phyloP scores from a whole-genome alignment of 2,329 filamentous ascomycete genomes.

The Grosmannia huntii region DNA sequence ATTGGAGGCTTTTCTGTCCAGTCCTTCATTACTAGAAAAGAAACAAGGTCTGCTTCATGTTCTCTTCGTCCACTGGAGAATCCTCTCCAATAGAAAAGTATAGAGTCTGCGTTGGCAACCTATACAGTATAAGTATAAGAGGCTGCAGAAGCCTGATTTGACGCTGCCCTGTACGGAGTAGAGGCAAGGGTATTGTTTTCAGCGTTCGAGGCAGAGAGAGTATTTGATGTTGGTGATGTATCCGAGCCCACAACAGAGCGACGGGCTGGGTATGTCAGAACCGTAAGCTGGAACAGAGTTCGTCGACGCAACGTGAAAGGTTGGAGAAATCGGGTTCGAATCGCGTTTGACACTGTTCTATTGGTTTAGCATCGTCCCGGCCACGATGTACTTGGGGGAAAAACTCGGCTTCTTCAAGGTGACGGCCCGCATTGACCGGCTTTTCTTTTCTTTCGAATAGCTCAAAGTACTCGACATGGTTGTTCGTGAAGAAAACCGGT shows the following conservation, averaged over 20 bases:
- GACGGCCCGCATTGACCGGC: too few relatives aligned
- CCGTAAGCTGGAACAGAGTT: not conserved
- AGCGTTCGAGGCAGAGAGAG: not conserved
- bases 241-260: not conserved
- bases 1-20: not conserved
- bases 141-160: not conserved
- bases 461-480: too few relatives aligned
- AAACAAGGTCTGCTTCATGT: not conserved
- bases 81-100: not conserved
- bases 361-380: too few relatives aligned
- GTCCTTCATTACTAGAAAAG: not conserved
- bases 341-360: too few relatives aligned
- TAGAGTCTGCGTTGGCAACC: not conserved
- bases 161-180: not conserved
- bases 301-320: not conserved
- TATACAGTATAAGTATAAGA: too few relatives aligned
- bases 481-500: too few relatives aligned
- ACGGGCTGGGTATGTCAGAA: not conserved
- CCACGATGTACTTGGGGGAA: too few relatives aligned
- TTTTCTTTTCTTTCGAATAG: too few relatives aligned
- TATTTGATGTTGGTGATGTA: not conserved
- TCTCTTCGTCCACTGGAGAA: not conserved
- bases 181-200: too few relatives aligned
- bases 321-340: too few relatives aligned
- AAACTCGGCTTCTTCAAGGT: too few relatives aligned